These are phyloP conservation scores for Leishmania major DNA, from an alignment of 208 protist species.

Conservation along the genomic window DNA sequence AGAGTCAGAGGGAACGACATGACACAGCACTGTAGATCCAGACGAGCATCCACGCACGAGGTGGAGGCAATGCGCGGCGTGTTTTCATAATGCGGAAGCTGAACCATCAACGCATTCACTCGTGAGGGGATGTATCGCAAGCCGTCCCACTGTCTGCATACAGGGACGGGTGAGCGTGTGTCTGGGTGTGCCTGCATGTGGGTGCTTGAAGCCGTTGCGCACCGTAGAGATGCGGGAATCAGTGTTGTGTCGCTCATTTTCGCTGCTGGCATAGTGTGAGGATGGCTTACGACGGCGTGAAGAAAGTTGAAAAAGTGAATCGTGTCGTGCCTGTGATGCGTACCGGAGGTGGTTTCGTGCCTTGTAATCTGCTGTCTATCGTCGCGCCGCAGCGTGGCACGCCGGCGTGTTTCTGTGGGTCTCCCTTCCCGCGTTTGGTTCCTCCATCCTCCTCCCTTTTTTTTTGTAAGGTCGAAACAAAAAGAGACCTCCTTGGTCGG, in stretches of 20 bases:
- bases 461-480: neutral
- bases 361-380: neutral
- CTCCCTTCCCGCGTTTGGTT: neutral
- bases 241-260: neutral
- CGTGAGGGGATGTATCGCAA: neutral
- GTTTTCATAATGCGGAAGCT: neutral
- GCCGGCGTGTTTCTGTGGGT: neutral
- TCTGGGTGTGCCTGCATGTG: neutral
- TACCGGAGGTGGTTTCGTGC: neutral
- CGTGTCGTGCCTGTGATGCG: neutral
- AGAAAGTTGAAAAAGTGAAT: neutral
- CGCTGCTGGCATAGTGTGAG: neutral
- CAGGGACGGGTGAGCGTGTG: neutral
- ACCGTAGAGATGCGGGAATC: neutral
- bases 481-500: neutral
- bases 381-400: neutral
- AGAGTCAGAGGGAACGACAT: no score
- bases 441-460: neutral
- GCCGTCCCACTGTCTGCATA: neutral
- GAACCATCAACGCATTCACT: neutral
- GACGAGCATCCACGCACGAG: neutral
- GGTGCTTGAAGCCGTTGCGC: neutral
- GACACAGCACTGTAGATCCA: no score
- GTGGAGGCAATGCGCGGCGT: neutral
- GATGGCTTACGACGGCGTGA: neutral